Evolutionary conservation across 1,284 basidiomycete species (phyloP), one percentile per base, ranked within the genome.

Genomic region (Phlebopus sp.): DNA sequence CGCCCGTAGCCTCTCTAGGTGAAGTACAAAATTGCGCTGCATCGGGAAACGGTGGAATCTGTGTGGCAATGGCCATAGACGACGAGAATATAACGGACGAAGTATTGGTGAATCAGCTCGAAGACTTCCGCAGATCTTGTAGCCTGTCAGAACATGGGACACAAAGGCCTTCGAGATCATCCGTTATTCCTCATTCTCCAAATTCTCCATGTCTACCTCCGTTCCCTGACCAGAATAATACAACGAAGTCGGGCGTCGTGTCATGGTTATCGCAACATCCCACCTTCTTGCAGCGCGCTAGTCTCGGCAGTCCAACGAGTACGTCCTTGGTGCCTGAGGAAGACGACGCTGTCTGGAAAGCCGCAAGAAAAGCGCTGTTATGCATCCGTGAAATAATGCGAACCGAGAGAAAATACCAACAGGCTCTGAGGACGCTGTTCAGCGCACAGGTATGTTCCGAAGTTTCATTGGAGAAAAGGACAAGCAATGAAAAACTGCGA

Each of bases 381-480:
- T 72, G 73, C 58, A 73, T 77, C 42, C 68, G 78, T 32, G 84
- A 87, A 64, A 73, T 87, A 40, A 71, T 87, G 21, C 72, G 78
- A 37, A 86, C 84, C 2, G 84, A 86, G 61, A 74, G 76, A 49
- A 80, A 73, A 51, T 87, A 86, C 58, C 74, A 80, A 46, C 65
- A 69, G 2, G 74, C 76, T 9, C 62, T 86, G 39, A 69, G 68
- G 18, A 60, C 71, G 39, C 65, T 85, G 38, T 63, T 74, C 25
- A 56, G 64, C 9, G 68, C 67, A 11, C 62, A 73, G 42, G 79
- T 78, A 36, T 53, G 64, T 56, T 45, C 35, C 48, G 15, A 25
- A 18, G 19, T 46, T 29, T 30, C 48, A 9, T 29, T 11, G 10
- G 8, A 29, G 8, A 8, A 29, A 5, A 9, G 27, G 9, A 11